phyloP scores from a whole-genome alignment of 768 basidiomycete species.

The Mycena vitilis region DNA sequence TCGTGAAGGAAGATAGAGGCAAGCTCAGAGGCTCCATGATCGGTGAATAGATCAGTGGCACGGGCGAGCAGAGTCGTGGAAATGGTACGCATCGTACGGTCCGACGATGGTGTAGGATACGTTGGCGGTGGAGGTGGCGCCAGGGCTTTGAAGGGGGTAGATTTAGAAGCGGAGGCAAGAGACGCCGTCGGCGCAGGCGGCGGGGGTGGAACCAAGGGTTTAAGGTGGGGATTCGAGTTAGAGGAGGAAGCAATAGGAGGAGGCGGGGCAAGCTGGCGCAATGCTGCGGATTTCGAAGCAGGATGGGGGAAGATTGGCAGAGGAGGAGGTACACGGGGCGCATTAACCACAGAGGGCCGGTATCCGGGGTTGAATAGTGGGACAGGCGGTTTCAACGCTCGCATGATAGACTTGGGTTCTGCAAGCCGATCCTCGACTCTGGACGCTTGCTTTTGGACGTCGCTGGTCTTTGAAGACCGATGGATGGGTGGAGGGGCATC shows the following conservation, averaged over 20 bases:
- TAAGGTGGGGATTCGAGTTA: slow-evolving; percentile 22
- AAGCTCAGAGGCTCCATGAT: slow-evolving; percentile 61
- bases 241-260: slow-evolving; percentile 23
- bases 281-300: slow-evolving; percentile 16
- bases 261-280: slow-evolving; percentile 28
- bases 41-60: slow-evolving; percentile 64
- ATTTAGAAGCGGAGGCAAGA: slow-evolving; percentile 29
- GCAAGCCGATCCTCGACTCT: slow-evolving; percentile 6
- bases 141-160: slow-evolving; percentile 27
- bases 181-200: slow-evolving; percentile 30
- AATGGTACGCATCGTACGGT: slow-evolving; percentile 57
- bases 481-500: slow-evolving; percentile 1
- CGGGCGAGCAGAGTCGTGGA: slow-evolving; percentile 64
- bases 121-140: slow-evolving; percentile 32
- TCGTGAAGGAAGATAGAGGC: slow-evolving; percentile 66
- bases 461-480: slow-evolving; percentile 12
- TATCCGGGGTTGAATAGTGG: slow-evolving; percentile 24
- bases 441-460: neutral
- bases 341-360: neutral
- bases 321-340: slow-evolving; percentile 21
- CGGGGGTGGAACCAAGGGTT: slow-evolving; percentile 33
- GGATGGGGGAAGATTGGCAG: slow-evolving; percentile 21
- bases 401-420: slow-evolving; percentile 16
- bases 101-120: slow-evolving; percentile 41
- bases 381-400: slow-evolving; percentile 31